Conservation (phyloP, 75 land plant species). For the Selaginella moellendorffii region DNA sequence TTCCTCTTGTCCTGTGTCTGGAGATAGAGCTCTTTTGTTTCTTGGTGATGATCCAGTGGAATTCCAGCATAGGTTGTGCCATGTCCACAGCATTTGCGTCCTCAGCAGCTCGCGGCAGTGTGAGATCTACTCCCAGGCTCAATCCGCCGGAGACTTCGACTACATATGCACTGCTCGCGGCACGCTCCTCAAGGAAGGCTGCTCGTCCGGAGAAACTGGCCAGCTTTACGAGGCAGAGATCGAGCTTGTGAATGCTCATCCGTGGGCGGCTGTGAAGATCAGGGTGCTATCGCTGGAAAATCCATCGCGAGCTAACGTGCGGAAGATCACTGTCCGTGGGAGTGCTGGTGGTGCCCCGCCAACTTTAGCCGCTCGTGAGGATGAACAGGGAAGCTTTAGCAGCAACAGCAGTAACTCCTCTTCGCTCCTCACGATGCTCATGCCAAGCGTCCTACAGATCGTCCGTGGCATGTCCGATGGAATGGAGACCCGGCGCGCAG, state of each 20-base stretch:
- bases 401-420: background rate
- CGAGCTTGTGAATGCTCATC: background rate
- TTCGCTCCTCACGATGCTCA: background rate
- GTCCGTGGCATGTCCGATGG: background rate
- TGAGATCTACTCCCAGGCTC: background rate
- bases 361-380: background rate
- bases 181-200: no score
- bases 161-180: background rate
- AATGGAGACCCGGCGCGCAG: background rate
- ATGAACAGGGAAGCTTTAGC: background rate
- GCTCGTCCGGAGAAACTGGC: no score
- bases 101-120: background rate
- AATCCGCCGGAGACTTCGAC: background rate
- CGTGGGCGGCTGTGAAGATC: background rate
- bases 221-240: background rate
- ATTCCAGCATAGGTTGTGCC: background rate
- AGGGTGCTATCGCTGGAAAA: background rate
- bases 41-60: background rate
- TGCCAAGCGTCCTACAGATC: background rate
- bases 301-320: background rate
- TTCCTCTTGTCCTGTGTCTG: no score
- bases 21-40: background rate
- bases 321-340: background rate
- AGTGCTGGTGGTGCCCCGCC: background rate
- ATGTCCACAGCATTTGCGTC: background rate